A percentile compares a stretch with the other conserved stretches of the same genome.
Evolutionary conservation across 2,329 filamentous ascomycete species (phyloP).

Genomic region (Cytospora mali): DNA sequence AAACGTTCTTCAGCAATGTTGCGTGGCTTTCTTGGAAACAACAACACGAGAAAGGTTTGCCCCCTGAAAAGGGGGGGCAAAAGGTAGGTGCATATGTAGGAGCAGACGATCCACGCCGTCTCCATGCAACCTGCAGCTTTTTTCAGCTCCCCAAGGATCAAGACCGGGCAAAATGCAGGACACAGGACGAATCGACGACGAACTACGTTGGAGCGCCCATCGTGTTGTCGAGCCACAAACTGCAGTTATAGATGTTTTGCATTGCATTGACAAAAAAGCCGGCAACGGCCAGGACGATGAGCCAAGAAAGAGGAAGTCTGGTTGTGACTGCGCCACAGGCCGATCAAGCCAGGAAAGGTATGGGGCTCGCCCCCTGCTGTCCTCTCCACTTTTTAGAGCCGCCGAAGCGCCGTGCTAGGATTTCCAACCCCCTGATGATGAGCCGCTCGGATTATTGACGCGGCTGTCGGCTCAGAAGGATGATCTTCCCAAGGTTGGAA

Average conservation of each 20-base stretch:
- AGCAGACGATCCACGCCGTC: slow-evolving; percentile 25
- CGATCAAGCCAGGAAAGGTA: slow-evolving; percentile 7
- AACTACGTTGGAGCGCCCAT: neutral
- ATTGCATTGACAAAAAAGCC: slow-evolving; percentile 5
- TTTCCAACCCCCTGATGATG: slow-evolving; percentile 16
- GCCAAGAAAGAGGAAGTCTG: neutral
- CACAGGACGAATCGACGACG: slow-evolving; percentile 12
- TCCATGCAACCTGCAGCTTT: slow-evolving; percentile 22
- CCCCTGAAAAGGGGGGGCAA: slow-evolving; percentile 17
- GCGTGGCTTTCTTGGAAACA: slow-evolving; percentile 13
- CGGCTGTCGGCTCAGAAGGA: slow-evolving; percentile 9
- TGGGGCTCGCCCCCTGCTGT: slow-evolving; percentile 6
- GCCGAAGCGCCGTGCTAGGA: slow-evolving; percentile 24
- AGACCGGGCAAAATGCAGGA: slow-evolving; percentile 8
- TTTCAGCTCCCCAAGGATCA: slow-evolving; percentile 29
- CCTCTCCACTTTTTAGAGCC: slow-evolving; percentile 28
- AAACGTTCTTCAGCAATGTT: slow-evolving; percentile 21
- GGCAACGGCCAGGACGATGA: neutral
- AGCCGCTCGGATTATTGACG: slow-evolving; percentile 24
- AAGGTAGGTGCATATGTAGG: slow-evolving; percentile 1
- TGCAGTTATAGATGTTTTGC: slow-evolving; percentile 3
- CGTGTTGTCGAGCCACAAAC: slow-evolving; percentile 2
- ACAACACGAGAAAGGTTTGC: slow-evolving; percentile 21
- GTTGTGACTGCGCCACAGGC: neutral
- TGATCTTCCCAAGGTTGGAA: neutral